Evolutionary conservation across 1,284 basidiomycete genomes (phyloP), one percentile per base, ranked within the genome.

Genomic region (Rhizopogon parksii): DNA sequence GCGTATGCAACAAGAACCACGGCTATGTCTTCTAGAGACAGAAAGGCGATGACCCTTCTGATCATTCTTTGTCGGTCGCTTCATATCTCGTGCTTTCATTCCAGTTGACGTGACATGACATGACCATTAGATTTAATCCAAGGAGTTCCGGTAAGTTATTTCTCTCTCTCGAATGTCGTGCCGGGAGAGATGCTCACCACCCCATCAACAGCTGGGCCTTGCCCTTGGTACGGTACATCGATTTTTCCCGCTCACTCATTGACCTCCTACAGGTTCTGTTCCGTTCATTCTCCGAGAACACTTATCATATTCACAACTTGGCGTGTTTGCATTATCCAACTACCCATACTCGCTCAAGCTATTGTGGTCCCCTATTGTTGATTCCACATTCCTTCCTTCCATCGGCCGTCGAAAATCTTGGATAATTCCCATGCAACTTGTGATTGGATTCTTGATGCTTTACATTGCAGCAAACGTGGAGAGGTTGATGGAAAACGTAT

Each of bases 311-410:
- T 95, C 93, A 30, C 93, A 98, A 70, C 82, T 99, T 50, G 96
- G 90, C 53, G 82, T 95, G 25, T 98, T 99, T 71, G 91, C 93
- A 46, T 79, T 99, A 40, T 87, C 91, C 52, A 89, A 87, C 55
- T 99, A 98, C 74, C 96, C 96, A 7, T 99, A 99, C 73, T 95
- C 91, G 34, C 82, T 99, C 63, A 99, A 99, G 71, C 74, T 99
- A 50, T 71, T 99, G 56, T 99, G 96, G 95, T 95, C 93, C 21
- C 96, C 96, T 39, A 89, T 99, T 57, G 93, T 99, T 53, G 96
- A 99, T 67, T 91, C 94, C 3, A 75, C 88, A 57, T 99, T 90
- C 67, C 77, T 90, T 58, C 74, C 82, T 39, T 82, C 81, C 45
- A 65, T 95, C 53, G 96, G 96, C 15, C 82, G 96, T 49, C 79